Evolutionary conservation across 1,284 basidiomycete species (phyloP).

Genomic region (Tranzscheliella williamsii): DNA sequence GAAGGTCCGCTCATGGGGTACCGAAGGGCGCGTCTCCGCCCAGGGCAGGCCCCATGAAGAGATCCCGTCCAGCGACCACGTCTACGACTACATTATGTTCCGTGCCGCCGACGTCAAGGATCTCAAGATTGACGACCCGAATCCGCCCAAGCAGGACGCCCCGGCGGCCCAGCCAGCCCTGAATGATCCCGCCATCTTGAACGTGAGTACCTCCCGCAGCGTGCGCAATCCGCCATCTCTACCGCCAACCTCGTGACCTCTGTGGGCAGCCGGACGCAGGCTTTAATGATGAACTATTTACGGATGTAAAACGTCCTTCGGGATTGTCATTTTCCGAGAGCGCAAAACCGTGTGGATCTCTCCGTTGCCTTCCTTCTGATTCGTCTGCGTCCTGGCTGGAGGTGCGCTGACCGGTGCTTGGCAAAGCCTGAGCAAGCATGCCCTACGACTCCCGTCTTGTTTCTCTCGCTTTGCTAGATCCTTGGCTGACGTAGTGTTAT

Average conservation of each 20-base stretch:
- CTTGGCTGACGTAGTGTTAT: conserved; percentile 1
- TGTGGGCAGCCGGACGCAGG: too few relatives aligned
- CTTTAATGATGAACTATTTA: conserved; percentile 62
- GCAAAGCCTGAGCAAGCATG: too few relatives aligned
- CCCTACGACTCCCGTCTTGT: too few relatives aligned
- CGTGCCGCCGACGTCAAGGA: conserved; percentile 62
- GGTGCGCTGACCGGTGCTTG: too few relatives aligned
- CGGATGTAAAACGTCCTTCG: conserved; percentile 70
- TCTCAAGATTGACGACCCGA: conserved; percentile 61
- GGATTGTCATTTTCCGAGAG: conserved; percentile 68
- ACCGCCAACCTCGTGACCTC: neutral
- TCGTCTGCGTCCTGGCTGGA: too few relatives aligned
- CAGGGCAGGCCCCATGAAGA: conserved; percentile 63
- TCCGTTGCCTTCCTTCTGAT: conserved; percentile 78
- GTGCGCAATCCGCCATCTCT: neutral
- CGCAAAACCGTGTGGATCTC: conserved; percentile 72
- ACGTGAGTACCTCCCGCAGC: conserved; percentile 36
- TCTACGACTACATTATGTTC: conserved; percentile 66
- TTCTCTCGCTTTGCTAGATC: neutral
- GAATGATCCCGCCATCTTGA: conserved; percentile 53
- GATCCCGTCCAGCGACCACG: conserved; percentile 60
- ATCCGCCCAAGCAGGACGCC: conserved; percentile 35
- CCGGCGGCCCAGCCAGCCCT: conserved; percentile 29
- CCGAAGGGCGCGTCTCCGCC: conserved; percentile 71
- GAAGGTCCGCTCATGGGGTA: conserved; percentile 86